Evolutionary conservation across 495 filamentous ascomycete species (phyloP).

Genomic region (Hypoxylon trugodes): DNA sequence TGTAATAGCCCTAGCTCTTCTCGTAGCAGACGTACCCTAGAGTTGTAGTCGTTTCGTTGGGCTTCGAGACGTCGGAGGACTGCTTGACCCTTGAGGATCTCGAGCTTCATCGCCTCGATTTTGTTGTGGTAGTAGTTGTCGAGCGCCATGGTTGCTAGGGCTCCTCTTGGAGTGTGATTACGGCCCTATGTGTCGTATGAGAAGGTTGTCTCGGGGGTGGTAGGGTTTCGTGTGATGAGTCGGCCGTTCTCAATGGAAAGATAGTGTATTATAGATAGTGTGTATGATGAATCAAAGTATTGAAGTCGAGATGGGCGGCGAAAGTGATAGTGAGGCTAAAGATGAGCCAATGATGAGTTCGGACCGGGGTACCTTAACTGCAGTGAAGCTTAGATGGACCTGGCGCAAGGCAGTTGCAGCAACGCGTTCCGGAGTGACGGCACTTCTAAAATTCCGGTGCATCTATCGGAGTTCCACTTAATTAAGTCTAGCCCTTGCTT

Average conservation of each 20-base stretch:
- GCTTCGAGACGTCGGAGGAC: slow-evolving; percentile 94
- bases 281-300: slow-evolving; percentile 10
- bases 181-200: slow-evolving; percentile 2
- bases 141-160: slow-evolving; percentile 82
- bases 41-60: slow-evolving; percentile 99
- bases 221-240: background rate
- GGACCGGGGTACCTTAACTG: slow-evolving; percentile 18
- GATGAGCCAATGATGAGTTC: slow-evolving; percentile 30
- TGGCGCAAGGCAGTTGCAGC: slow-evolving; percentile 33
- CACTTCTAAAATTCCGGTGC: slow-evolving; percentile 28
- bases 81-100: slow-evolving; percentile 98
- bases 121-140: slow-evolving; percentile 99
- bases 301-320: slow-evolving; percentile 11
- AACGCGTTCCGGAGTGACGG: slow-evolving; percentile 36
- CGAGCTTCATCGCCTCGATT: slow-evolving; percentile 99
- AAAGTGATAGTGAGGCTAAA: slow-evolving; percentile 29
- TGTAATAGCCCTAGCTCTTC: slow-evolving; percentile 97
- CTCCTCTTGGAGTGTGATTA: slow-evolving; percentile 30
- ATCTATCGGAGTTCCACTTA: too few relatives aligned
- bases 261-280: background rate
- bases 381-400: slow-evolving; percentile 4
- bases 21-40: slow-evolving; percentile 89
- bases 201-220: background rate
- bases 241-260: background rate
- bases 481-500: background rate